Evolutionary conservation across 805 yeast species (phyloP), one percentile per base, ranked within the genome.

Genomic region (Tetrapisispora pingtungensis): DNA sequence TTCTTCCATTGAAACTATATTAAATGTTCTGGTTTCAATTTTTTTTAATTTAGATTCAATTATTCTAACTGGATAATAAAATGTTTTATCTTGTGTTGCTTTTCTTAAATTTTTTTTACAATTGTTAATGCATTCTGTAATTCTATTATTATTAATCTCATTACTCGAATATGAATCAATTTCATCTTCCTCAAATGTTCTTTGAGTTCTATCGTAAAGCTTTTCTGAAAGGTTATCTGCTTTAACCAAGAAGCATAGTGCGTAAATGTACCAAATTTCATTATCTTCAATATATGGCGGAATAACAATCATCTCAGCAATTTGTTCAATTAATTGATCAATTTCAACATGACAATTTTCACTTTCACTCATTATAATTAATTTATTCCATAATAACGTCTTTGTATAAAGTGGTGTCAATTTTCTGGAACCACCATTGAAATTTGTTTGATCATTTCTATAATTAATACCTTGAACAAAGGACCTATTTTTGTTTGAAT

Each of bases 231-330:
- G 45, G 2, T 46, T 38, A 41, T 57, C 59, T 7, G 62, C 64
- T 34, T 50, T 53, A 0, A 56, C 49, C 39, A 59, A 31, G 47
- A 60, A 61, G 24, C 60, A 53, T 20, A 56, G 41, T 4, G 57
- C 56, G 33, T 44, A 54, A 8, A 62, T 56, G 38, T 55, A 61
- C 64, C 64, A 59, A 15, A 62, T 44, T 44, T 59, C 59, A 2
- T 60, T 47, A 32, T 58, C 64, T 38, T 62, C 66, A 57, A 59
- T 59, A 42, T 50, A 62, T 22, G 66, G 65, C 10, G 66, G 66
- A 2, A 48, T 46, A 30, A 61, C 38, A 6, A 59, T 48, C 54
- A 61, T 46, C 37, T 59, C 65, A 3, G 56, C 42, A 10, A 61
- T 48, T 37, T 46, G 52, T 8, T 61, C 64, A 10, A 59, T 54